A percentile compares a stretch with the other conserved stretches of the same genome.
Evolutionary conservation across 192 early-diverging fungal genomes (phyloP).

Genomic region (Dissophora ornata): DNA sequence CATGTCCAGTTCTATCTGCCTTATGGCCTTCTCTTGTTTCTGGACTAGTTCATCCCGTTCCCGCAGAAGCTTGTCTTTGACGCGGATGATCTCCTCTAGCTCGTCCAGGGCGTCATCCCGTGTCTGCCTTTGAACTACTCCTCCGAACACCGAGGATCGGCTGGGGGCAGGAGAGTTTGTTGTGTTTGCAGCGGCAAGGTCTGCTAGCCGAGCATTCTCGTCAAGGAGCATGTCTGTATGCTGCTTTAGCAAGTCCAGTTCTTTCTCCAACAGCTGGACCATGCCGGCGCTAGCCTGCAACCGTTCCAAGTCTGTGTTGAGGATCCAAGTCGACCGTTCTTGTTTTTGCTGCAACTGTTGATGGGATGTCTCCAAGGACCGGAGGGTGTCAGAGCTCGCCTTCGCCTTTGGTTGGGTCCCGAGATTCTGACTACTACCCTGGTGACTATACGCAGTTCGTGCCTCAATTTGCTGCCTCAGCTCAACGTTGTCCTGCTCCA

Average conservation of each 20-base stretch:
- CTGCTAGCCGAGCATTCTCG: conserved; percentile 38
- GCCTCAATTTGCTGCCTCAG: conserved; percentile 10
- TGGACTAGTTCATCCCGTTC: conserved; percentile 32
- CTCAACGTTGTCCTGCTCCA: conserved; percentile 27
- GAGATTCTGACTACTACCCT: no score
- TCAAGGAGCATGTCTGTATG: conserved; percentile 44
- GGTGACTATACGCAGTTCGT: neutral
- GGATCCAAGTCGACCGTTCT: conserved; percentile 14
- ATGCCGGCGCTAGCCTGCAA: conserved; percentile 43
- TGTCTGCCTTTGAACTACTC: conserved; percentile 8
- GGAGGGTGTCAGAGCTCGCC: no score
- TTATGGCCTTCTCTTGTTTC: conserved; percentile 19
- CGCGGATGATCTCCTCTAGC: conserved; percentile 34
- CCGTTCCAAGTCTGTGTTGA: conserved; percentile 38
- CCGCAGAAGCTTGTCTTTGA: conserved; percentile 34
- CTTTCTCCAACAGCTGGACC: conserved; percentile 45
- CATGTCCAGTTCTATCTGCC: conserved; percentile 1
- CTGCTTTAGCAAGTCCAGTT: conserved; percentile 52
- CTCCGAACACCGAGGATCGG: neutral
- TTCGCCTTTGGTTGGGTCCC: no score
- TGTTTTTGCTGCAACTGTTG: neutral
- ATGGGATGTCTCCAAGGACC: no score
- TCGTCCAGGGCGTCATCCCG: conserved; percentile 22
- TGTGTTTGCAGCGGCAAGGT: conserved; percentile 28
- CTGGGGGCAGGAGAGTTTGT: neutral